phyloP scores from a whole-genome alignment of 306 rosid genomes.

The Cyamopsis tetragonoloba region DNA sequence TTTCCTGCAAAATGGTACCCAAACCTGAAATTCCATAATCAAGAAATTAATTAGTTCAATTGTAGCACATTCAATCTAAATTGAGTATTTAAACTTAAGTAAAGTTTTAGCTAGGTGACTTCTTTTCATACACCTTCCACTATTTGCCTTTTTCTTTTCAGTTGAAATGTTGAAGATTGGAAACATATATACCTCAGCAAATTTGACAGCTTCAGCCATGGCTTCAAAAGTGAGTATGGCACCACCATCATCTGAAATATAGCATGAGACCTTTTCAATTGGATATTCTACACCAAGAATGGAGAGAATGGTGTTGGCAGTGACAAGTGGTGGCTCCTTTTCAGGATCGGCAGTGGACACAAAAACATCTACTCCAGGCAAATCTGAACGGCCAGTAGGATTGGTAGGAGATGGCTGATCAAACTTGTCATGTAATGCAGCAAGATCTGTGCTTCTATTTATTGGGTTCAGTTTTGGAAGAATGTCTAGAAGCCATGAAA shows the following conservation, averaged over 20 bases:
- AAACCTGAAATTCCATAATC: constrained; percentile 41
- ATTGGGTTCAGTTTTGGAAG: constrained; percentile 82
- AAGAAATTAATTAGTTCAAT: not conserved
- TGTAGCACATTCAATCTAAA: not conserved
- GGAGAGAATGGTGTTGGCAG: constrained; percentile 83
- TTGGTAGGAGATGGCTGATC: constrained; percentile 47
- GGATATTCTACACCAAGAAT: constrained; percentile 69
- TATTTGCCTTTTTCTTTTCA: no score
- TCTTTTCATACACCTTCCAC: no score
- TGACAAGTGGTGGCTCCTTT: constrained; percentile 83
- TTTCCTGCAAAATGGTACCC: constrained; percentile 90
- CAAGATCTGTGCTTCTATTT: constrained; percentile 69
- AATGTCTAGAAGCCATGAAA: constrained; percentile 73
- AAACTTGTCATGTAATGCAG: constrained; percentile 67
- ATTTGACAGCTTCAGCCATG: constrained; percentile 80
- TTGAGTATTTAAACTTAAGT: not conserved
- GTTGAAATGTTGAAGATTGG: no score
- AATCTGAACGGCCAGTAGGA: constrained; percentile 69
- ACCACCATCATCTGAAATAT: constrained; percentile 92
- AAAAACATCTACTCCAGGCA: constrained; percentile 74
- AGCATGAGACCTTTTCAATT: constrained; percentile 58
- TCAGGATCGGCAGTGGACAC: constrained; percentile 85
- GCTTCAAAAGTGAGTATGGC: constrained; percentile 85
- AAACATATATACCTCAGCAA: constrained; percentile 69
- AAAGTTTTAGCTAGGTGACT: no score